Evolutionary conservation across 306 rosid species (phyloP).

Genomic region (Prunus davidiana): DNA sequence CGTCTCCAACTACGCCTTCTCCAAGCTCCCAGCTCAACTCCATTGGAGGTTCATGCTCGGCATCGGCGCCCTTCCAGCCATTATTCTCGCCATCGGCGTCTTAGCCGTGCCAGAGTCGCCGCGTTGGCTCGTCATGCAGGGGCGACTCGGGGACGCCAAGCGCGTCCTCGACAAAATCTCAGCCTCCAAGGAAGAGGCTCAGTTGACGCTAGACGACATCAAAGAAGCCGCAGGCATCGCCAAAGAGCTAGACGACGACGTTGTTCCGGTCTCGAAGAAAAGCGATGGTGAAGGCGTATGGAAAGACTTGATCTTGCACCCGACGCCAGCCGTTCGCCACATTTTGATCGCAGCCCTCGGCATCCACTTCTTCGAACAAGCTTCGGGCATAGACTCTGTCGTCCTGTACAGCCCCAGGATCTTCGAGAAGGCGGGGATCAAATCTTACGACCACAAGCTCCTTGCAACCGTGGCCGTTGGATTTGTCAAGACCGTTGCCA

Average conservation of each 20-base stretch:
- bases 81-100: background rate
- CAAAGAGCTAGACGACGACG: background rate
- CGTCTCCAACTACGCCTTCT: conserved; percentile 42
- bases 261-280: background rate
- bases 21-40: conserved; percentile 16
- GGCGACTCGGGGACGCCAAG: conserved; percentile 7
- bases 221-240: background rate
- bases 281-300: conserved; percentile 46
- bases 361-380: conserved; percentile 62
- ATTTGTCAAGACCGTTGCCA: conserved; percentile 32
- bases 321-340: conserved; percentile 56
- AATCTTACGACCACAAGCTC: conserved; percentile 1
- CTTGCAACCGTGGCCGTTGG: conserved; percentile 66
- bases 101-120: background rate
- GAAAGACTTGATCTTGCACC: conserved; percentile 50
- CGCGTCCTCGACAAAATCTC: background rate
- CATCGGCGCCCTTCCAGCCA: conserved; percentile 9
- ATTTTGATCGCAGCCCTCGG: conserved; percentile 44
- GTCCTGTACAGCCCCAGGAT: conserved; percentile 59
- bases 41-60: conserved; percentile 64
- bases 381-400: conserved; percentile 58
- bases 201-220: background rate
- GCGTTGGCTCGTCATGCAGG: background rate
- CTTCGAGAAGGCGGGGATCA: conserved; percentile 56
- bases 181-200: background rate